phyloP scores from a whole-genome alignment of 31 red algal species.

The Asparagopsis taxiformis region DNA sequence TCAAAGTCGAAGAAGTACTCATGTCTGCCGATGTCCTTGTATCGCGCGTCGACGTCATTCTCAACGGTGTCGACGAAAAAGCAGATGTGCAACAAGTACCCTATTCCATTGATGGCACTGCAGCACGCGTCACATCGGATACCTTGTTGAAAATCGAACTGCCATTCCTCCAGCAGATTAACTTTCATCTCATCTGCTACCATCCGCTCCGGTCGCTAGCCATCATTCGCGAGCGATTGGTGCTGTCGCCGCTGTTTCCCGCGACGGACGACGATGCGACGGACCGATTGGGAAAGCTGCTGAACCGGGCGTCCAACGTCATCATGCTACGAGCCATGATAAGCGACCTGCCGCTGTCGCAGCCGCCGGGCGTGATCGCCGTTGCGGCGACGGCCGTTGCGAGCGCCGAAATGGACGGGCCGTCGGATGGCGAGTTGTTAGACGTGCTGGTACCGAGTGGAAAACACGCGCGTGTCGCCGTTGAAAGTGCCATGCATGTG shows the following conservation, averaged over 20 bases:
- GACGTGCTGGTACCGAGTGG: not conserved
- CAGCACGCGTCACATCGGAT: slow-evolving; percentile 8
- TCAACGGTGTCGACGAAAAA: slow-evolving; percentile 17
- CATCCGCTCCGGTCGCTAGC: slow-evolving; percentile 57
- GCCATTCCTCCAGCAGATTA: slow-evolving; percentile 53
- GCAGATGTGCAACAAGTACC: not conserved
- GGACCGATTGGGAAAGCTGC: slow-evolving; percentile 5
- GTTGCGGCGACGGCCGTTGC: slow-evolving; percentile 24
- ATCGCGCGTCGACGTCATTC: slow-evolving; percentile 20
- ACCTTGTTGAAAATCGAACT: slow-evolving; percentile 53
- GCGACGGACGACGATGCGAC: not conserved
- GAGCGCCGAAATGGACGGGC: slow-evolving; percentile 2
- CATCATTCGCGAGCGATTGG: slow-evolving; percentile 23
- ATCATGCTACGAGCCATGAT: slow-evolving; percentile 33
- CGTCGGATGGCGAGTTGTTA: slow-evolving; percentile 60
- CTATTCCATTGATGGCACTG: not conserved
- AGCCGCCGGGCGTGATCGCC: slow-evolving; percentile 49
- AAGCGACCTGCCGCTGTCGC: slow-evolving; percentile 43
- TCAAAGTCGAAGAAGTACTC: slow-evolving; percentile 67
- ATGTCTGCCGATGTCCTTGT: slow-evolving; percentile 43
- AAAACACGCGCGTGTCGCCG: not conserved
- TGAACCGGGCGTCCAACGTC: slow-evolving; percentile 21
- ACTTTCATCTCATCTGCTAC: slow-evolving; percentile 74
- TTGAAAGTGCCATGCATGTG: too few species aligned
- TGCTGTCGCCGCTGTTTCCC: slow-evolving; percentile 1